Evolutionary conservation across 305 asterid genomes (phyloP).

Genomic region (Fraxinus platypoda): DNA sequence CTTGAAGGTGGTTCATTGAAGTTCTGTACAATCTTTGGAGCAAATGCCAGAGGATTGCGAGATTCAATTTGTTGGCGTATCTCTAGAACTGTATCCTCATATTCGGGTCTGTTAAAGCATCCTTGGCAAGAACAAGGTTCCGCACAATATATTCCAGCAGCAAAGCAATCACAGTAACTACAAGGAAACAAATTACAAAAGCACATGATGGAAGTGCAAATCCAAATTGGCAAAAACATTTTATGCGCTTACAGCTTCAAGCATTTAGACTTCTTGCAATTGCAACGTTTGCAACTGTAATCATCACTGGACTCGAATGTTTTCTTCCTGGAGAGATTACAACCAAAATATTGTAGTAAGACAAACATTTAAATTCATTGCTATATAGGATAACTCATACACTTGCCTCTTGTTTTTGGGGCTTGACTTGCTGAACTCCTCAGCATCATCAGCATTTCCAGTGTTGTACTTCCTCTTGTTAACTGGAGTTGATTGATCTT

Average conservation of each 20-base stretch:
- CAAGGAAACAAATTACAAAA: conserved; percentile 30
- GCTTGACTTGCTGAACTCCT: conserved; percentile 40
- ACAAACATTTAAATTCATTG: conserved; percentile 10
- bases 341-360: conserved; percentile 20
- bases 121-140: conserved; percentile 74
- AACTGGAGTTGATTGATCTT: conserved; percentile 35
- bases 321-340: conserved; percentile 48
- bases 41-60: conserved; percentile 80
- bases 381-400: conserved; percentile 13
- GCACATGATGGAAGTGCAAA: conserved; percentile 14
- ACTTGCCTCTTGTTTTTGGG: conserved; percentile 63
- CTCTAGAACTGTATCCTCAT: conserved; percentile 58
- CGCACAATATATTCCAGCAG: conserved; percentile 71
- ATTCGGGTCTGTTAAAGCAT: conserved; percentile 68
- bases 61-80: conserved; percentile 55
- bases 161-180: conserved; percentile 91
- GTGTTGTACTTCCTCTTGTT: conserved; percentile 26
- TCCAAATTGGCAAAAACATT: conserved; percentile 10
- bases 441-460: conserved; percentile 33
- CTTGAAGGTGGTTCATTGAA: conserved; percentile 35
- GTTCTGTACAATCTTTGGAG: conserved; percentile 53
- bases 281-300: conserved; percentile 71
- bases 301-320: conserved; percentile 38
- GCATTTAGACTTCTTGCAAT: conserved; percentile 78
- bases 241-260: conserved; percentile 68